A percentile compares a stretch with the other conserved stretches of the same genome.
Evolutionary conservation across 1,139 yeast genomes (phyloP).

Genomic region (Debaryomycetaceae sp.): DNA sequence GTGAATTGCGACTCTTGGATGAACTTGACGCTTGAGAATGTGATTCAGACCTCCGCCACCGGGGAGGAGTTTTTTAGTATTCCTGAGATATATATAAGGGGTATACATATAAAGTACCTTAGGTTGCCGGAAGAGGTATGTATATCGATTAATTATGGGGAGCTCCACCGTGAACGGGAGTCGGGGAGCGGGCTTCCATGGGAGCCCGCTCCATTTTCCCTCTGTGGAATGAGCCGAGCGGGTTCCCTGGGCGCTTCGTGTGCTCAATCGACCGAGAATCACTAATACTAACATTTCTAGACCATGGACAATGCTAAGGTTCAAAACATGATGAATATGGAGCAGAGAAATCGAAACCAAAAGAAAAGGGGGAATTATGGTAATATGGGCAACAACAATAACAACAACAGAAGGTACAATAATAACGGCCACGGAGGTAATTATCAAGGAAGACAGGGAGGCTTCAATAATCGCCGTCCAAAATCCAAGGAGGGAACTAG

Average conservation of each 20-base stretch:
- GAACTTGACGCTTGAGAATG: conserved; percentile 84
- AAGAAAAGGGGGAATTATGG: conserved; percentile 32
- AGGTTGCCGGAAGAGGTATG: conserved; percentile 42
- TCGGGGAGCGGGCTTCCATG: background rate
- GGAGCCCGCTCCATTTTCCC: background rate
- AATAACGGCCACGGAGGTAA: conserved; percentile 1
- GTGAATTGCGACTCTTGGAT: conserved; percentile 92
- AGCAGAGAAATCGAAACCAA: conserved; percentile 48
- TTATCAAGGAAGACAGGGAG: conserved; percentile 6
- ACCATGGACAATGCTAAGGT: conserved; percentile 82
- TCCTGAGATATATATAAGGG: conserved; percentile 81
- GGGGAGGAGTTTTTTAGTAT: conserved; percentile 67
- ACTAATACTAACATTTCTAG: conserved; percentile 18
- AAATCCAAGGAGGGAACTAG: background rate
- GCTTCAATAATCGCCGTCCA: conserved; percentile 8
- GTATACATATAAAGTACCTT: conserved; percentile 60
- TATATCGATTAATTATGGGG: conserved; percentile 1
- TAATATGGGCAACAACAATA: conserved; percentile 15
- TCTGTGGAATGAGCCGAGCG: background rate
- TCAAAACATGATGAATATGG: conserved; percentile 54
- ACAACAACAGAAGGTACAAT: conserved; percentile 10
- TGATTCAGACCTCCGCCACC: conserved; percentile 65
- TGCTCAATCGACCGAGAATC: background rate
- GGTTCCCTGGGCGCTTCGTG: background rate
- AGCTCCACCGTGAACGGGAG: background rate